These are phyloP conservation scores for Puccinia hordei DNA, from an alignment of 1,284 basidiomycete species.

Conservation along the genomic window DNA sequence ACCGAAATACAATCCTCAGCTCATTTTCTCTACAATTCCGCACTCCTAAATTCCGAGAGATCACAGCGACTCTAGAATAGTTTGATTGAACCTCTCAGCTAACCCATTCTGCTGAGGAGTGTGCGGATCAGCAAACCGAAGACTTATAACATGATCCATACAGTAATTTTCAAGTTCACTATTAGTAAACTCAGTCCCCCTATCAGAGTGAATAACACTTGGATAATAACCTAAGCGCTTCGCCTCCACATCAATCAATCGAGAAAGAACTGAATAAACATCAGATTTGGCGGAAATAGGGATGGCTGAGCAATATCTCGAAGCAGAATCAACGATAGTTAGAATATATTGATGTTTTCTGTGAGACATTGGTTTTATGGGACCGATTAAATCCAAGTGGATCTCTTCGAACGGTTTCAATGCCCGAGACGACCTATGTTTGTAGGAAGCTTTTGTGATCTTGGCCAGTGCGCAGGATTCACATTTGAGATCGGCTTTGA, in stretches of 20 bases:
- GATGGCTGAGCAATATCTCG: neutral
- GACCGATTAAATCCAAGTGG: neutral
- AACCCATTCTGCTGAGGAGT: neutral
- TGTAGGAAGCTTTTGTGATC: neutral
- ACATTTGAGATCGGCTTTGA: neutral
- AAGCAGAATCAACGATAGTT: neutral
- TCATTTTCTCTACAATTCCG: too few relatives aligned
- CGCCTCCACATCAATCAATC: neutral
- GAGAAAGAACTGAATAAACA: too few relatives aligned
- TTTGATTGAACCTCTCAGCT: neutral
- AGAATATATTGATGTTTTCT: neutral
- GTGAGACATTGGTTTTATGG: neutral
- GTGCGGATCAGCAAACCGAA: neutral
- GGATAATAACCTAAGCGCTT: neutral
- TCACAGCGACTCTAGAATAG: neutral
- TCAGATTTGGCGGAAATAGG: neutral
- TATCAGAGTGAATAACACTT: neutral
- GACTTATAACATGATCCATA: neutral
- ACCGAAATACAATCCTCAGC: too few relatives aligned
- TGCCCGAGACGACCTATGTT: neutral
- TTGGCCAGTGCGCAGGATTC: neutral
- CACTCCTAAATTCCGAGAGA: too few relatives aligned
- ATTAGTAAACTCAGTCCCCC: neutral
- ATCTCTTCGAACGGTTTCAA: neutral
- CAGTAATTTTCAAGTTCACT: neutral